These are phyloP conservation scores for Botrytis sinoallii DNA, from an alignment of 2,329 filamentous ascomycete genomes.

Conservation along the genomic window DNA sequence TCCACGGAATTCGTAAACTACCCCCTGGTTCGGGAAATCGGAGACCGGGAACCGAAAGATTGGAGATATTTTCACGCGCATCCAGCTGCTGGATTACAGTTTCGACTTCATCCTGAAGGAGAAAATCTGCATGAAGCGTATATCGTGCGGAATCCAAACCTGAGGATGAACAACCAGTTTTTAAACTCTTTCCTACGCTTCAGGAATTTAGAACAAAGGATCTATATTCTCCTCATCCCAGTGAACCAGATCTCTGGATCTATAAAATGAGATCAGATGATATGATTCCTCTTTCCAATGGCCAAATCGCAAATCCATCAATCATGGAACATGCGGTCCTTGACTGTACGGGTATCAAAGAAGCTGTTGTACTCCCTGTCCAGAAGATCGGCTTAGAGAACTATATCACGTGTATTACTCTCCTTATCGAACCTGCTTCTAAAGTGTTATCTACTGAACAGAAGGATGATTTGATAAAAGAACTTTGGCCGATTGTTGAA, in stretches of 20 bases:
- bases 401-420: background rate
- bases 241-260: slow-evolving; percentile 18
- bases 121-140: slow-evolving; percentile 14
- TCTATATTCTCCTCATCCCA: slow-evolving; percentile 18
- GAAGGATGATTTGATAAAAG: background rate
- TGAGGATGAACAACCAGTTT: background rate
- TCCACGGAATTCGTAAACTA: background rate
- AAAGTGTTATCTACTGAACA: background rate
- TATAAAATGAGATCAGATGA: slow-evolving; percentile 19
- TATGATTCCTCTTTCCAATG: slow-evolving; percentile 14
- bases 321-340: background rate
- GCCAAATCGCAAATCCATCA: slow-evolving; percentile 6
- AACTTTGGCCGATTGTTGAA: background rate
- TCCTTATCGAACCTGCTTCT: background rate
- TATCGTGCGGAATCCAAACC: background rate
- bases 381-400: background rate
- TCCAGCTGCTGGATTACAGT: background rate
- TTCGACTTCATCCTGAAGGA: background rate
- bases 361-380: slow-evolving; percentile 30
- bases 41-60: background rate
- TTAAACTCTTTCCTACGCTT: slow-evolving; percentile 1
- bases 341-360: slow-evolving; percentile 35
- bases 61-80: background rate
- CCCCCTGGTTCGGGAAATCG: background rate
- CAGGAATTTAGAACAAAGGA: slow-evolving; percentile 1